Conservation (phyloP, 2,329 filamentous ascomycete genomes). For the Curvularia eragrostidis region DNA sequence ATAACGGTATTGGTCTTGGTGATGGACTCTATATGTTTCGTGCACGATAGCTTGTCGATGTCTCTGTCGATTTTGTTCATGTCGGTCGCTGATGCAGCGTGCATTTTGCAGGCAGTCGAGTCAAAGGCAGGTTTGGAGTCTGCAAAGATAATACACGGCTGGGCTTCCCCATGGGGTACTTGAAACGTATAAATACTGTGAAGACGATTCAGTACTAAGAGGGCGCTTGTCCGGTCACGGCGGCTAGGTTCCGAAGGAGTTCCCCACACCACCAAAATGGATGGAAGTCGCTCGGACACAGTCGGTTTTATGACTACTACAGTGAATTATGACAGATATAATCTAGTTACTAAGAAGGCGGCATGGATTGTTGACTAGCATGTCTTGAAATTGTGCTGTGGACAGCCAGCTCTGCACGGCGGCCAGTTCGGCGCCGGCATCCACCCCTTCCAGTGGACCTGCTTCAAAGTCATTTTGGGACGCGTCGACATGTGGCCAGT, state of each 20-base stretch:
- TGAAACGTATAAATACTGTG: neutral
- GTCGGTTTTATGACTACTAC: neutral
- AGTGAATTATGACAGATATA: neutral
- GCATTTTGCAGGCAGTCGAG: neutral
- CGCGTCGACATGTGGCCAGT: neutral
- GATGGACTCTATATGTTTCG: neutral
- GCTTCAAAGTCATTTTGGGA: neutral
- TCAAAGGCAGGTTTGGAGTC: neutral
- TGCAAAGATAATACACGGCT: neutral
- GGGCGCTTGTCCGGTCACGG: neutral
- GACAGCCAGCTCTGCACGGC: neutral
- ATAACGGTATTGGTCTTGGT: neutral
- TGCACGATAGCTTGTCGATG: neutral
- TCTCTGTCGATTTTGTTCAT: neutral
- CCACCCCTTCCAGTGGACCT: neutral
- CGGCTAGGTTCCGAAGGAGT: neutral
- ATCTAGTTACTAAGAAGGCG: neutral
- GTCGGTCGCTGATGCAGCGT: neutral
- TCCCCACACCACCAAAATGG: neutral
- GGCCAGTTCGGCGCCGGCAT: neutral
- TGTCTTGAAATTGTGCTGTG: neutral
- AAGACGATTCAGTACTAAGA: neutral
- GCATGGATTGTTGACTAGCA: neutral
- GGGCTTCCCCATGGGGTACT: neutral
- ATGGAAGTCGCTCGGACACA: neutral